Evolutionary conservation across 176 grass and related monocot species (phyloP).

Genomic region (Raddia guianensis): DNA sequence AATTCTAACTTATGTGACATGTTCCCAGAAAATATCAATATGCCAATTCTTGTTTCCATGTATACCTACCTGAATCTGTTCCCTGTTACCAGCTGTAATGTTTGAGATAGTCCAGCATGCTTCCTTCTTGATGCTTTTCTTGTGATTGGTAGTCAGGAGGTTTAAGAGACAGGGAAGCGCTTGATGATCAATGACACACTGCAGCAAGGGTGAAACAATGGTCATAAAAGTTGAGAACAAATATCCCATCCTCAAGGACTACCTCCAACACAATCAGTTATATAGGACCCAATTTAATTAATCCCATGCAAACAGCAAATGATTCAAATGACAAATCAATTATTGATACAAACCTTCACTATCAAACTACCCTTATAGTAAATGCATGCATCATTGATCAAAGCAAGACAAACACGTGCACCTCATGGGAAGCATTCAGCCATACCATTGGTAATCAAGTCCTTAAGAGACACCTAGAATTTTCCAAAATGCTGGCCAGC

Average conservation of each 20-base stretch:
- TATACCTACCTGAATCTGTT: slow-evolving; percentile 87
- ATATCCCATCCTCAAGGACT: background rate
- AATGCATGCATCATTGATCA: background rate
- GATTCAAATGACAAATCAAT: background rate
- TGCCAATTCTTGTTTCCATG: background rate
- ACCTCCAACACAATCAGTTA: background rate
- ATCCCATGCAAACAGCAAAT: background rate
- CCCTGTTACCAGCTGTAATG: slow-evolving; percentile 92
- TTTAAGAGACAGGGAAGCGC: slow-evolving; percentile 88
- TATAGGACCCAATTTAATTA: background rate
- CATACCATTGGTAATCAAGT: background rate
- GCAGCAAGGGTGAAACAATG: slow-evolving; percentile 27
- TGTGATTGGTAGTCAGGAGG: slow-evolving; percentile 79
- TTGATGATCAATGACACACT: slow-evolving; percentile 92
- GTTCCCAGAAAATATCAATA: background rate
- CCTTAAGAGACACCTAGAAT: background rate
- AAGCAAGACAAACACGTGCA: background rate
- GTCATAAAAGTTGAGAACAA: background rate
- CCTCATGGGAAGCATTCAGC: background rate
- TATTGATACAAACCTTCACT: background rate
- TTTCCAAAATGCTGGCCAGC: background rate
- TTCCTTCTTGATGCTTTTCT: slow-evolving; percentile 99
- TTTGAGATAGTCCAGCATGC: slow-evolving; percentile 98
- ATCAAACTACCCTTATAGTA: background rate
- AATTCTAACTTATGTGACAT: background rate